A percentile compares a stretch with the other conserved stretches of the same genome.
These are phyloP conservation scores for Nemania sp. DNA, from an alignment of 2,329 filamentous ascomycete genomes.

Conservation along the genomic window DNA sequence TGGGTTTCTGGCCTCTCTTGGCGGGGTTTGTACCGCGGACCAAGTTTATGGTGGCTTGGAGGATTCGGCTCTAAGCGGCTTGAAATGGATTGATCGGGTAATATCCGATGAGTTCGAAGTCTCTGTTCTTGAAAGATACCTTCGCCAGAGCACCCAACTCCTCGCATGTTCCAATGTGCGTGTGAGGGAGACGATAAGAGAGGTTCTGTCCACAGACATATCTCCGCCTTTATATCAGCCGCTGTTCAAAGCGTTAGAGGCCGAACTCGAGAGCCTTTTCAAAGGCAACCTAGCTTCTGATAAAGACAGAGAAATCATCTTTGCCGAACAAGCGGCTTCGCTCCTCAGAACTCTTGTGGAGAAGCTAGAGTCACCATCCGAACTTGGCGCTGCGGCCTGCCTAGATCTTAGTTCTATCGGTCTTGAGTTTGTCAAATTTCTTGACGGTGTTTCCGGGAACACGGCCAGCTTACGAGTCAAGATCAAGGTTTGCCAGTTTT, in stretches of 20 bases:
- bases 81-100: slow-evolving; percentile 67
- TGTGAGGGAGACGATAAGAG: slow-evolving; percentile 68
- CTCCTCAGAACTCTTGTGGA: slow-evolving; percentile 67
- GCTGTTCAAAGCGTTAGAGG: slow-evolving; percentile 66
- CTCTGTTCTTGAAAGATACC: slow-evolving; percentile 60
- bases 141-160: slow-evolving; percentile 66
- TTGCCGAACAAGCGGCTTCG: slow-evolving; percentile 68
- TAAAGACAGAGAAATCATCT: slow-evolving; percentile 64
- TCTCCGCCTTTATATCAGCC: slow-evolving; percentile 63
- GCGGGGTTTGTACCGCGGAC: slow-evolving; percentile 66
- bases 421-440: slow-evolving; percentile 68
- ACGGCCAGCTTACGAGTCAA: slow-evolving; percentile 63
- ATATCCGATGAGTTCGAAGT: slow-evolving; percentile 64
- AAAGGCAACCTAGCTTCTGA: slow-evolving; percentile 56
- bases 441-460: slow-evolving; percentile 61
- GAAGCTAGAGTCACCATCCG: slow-evolving; percentile 63
- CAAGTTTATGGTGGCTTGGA: slow-evolving; percentile 59
- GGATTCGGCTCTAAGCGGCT: slow-evolving; percentile 57
- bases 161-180: slow-evolving; percentile 66
- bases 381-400: slow-evolving; percentile 63
- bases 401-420: slow-evolving; percentile 66
- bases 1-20: slow-evolving; percentile 68
- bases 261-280: slow-evolving; percentile 66
- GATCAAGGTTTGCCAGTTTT: slow-evolving; percentile 70
- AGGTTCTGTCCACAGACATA: slow-evolving; percentile 67